Evolutionary conservation across 2,329 filamentous ascomycete species (phyloP), one percentile per base, ranked within the genome.

Genomic region (Colletotrichum tropicale): DNA sequence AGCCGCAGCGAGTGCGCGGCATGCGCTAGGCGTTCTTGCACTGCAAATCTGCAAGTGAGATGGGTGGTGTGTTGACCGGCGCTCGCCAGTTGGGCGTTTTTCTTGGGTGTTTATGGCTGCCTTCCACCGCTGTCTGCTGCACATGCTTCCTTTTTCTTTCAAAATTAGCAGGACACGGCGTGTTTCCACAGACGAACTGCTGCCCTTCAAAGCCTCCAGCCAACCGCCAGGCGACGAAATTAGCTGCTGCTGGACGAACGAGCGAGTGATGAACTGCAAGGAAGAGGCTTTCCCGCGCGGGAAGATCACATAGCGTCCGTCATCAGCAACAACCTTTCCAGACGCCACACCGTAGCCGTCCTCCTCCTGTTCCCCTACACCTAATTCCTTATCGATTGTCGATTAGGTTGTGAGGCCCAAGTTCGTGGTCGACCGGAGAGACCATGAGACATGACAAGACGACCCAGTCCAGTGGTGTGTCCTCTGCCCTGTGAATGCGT

Each of bases 11-110:
- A 38, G 55, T 76, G 71, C 66, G 65, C 71, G 67, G 71, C 67
- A 24, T 76, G 75, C 75, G 75, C 71, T 68, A 76, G 66, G 71
- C 75, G 52, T 75, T 75, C 68, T 71, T 26, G 43, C 43, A 52
- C 43, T 52, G 43, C 43, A 21, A 52, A 52, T 13, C 43, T 52
- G 43, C 43, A 21, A 21, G 43, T 52, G n/a, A 52, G 43, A 24
- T 67, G 26, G 21, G 28, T 21, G 52, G 43, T 48, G 43, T 28
- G 65, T 43, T 24, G 58, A 32, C 73, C 21, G 8, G 36, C 64
- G 28, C 36, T 52, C 43, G 28, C 67, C 12, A 58, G 64, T 62
- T 66, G 64, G 70, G 62, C 62, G 73, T 64, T 68, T 64, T 13
- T 52, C 12, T 34, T 61, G 30, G 58, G 58, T 55, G 55, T 56